Conservation (phyloP, 176 grass and related monocot genomes). For the Carex pumila region DNA sequence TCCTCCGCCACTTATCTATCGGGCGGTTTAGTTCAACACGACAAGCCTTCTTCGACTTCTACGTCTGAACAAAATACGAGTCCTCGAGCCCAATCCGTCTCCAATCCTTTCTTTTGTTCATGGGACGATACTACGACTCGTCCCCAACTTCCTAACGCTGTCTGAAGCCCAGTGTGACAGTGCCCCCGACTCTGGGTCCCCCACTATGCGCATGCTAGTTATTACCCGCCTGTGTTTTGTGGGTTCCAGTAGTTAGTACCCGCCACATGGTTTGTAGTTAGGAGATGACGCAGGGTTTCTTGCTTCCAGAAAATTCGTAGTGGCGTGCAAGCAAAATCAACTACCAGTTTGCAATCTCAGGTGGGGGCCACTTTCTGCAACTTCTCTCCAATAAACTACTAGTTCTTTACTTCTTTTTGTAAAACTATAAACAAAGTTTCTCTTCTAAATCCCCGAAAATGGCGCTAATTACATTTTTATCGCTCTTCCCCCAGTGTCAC, state of each 20-base stretch:
- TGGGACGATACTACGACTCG: background rate
- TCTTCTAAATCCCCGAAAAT: slow-evolving; percentile 12
- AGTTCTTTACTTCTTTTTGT: too few relatives aligned
- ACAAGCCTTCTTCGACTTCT: background rate
- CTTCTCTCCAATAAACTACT: background rate
- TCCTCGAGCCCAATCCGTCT: background rate
- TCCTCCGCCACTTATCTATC: background rate
- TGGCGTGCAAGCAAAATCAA: slow-evolving; percentile 12
- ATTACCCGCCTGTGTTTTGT: background rate
- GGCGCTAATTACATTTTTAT: background rate
- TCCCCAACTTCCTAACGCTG: background rate
- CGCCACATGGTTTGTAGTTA: background rate
- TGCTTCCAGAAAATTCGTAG: background rate
- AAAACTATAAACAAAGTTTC: slow-evolving; percentile 8
- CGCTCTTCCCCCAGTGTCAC: slow-evolving; percentile 7
- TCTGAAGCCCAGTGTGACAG: background rate
- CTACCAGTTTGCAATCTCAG: background rate
- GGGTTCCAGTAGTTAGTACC: background rate
- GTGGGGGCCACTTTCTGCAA: background rate
- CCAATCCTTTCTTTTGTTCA: background rate
- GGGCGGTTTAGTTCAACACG: background rate
- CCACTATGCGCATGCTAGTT: background rate
- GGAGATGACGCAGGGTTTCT: background rate
- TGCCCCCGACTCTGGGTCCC: background rate
- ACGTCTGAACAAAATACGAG: background rate